Conservation (phyloP, 192 early-diverging fungal species). For the Paraglomus brasilianum region DNA sequence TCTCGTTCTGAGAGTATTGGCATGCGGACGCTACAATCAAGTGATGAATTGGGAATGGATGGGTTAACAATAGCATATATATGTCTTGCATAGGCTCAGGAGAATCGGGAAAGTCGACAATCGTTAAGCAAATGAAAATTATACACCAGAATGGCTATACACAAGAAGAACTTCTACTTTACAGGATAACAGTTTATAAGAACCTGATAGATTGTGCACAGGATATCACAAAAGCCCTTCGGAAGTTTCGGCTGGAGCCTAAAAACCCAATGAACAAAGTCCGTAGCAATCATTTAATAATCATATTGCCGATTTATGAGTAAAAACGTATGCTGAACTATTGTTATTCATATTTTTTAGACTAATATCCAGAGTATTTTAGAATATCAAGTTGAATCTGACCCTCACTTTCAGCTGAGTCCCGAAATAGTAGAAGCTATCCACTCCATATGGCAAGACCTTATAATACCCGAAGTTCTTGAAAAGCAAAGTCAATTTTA, state of each 20-base stretch:
- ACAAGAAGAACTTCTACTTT: constrained; percentile 71
- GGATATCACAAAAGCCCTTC: constrained; percentile 69
- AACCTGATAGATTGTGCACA: constrained; percentile 86
- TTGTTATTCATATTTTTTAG: constrained; percentile 9
- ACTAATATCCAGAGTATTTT: constrained; percentile 38
- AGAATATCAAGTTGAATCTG: constrained; percentile 53
- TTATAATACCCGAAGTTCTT: constrained; percentile 59
- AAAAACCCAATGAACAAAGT: constrained; percentile 51
- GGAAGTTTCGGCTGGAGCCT: constrained; percentile 59
- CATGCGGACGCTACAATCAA: not conserved
- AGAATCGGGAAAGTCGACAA: constrained; percentile 94
- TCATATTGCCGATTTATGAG: constrained; percentile 9
- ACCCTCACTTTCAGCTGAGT: constrained; percentile 53
- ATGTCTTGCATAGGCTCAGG: constrained; percentile 62
- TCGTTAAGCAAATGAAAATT: constrained; percentile 98
- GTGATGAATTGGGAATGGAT: not conserved
- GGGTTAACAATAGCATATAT: not conserved
- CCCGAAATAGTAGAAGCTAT: constrained; percentile 69
- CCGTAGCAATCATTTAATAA: constrained; percentile 29
- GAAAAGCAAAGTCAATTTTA: constrained; percentile 82
- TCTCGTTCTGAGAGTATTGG: not conserved
- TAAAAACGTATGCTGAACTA: not conserved
- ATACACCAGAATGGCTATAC: constrained; percentile 92
- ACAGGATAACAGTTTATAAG: constrained; percentile 79
- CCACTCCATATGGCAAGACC: constrained; percentile 72